These are phyloP conservation scores for Zymoseptoria brevis DNA, from an alignment of 2,329 filamentous ascomycete species.

Conservation along the genomic window DNA sequence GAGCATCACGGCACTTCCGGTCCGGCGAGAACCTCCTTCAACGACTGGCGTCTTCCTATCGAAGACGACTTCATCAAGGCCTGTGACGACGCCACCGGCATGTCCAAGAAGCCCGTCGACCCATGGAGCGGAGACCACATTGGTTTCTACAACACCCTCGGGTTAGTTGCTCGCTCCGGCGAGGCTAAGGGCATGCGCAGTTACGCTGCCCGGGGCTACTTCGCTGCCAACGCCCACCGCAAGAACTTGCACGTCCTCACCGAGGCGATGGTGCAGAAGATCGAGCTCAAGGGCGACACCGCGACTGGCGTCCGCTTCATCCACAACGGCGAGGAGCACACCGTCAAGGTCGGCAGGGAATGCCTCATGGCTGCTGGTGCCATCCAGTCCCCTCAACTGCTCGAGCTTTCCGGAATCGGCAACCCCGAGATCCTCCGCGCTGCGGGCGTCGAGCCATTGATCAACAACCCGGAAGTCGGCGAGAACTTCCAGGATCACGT, in stretches of 20 bases:
- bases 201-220: constrained; percentile 29
- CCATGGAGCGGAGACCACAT: constrained; percentile 32
- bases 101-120: constrained; percentile 30
- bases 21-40: constrained; percentile 31
- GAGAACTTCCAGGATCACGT: constrained; percentile 45
- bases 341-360: constrained; percentile 37
- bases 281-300: constrained; percentile 38
- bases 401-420: constrained; percentile 57
- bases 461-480: constrained; percentile 41
- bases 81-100: constrained; percentile 28
- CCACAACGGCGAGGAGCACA: constrained; percentile 30
- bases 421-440: constrained; percentile 34
- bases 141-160: constrained; percentile 12
- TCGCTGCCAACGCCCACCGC: constrained; percentile 25
- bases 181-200: constrained; percentile 28
- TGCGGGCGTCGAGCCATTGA: constrained; percentile 34
- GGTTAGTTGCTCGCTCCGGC: constrained; percentile 19
- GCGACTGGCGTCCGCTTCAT: constrained; percentile 38
- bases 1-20: constrained; percentile 30
- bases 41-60: constrained; percentile 29
- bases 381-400: constrained; percentile 49
- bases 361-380: constrained; percentile 54
- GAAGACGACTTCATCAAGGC: constrained; percentile 31
- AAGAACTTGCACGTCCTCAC: constrained; percentile 28
- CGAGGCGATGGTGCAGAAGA: constrained; percentile 39